Base-by-base conservation (phyloP, 768 basidiomycete species). In the Exidia glandulosa region DNA sequence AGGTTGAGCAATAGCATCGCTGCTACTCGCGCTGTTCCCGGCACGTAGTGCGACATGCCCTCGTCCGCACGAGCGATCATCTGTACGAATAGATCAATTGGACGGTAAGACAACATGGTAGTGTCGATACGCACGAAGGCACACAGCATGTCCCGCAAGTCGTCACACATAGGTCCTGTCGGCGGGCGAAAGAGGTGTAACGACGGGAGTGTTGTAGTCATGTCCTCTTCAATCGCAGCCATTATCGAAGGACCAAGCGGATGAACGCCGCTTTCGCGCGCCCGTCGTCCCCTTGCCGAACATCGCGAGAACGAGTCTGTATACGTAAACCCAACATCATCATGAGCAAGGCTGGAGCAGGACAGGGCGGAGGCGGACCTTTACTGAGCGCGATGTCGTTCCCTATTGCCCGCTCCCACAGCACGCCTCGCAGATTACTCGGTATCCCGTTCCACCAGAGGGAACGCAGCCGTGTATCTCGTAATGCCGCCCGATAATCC, bases 401-500 rank as follows among this genome's bases (percentile, higher is more conserved):
- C 7, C 93, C 93, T 16, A 87, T 82, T n/a, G 87, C 90, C 57
- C 78, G 79, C 69, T 88, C 83, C 93, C 93, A 95, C 77, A 94
- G 79, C 1, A 78, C 69, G 3, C 88, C 86, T 32, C 93, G 81
- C 59, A 91, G 71, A 67, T 89, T 88, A 0, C 87, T 80, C 2
- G 93, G 93, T 64, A 94, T 88, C 2, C 93, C 93, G 32, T 77
- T 77, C 91, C 91, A 92, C 93, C 92, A 95, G 9, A 94, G 67
- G 67, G 78, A 82, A 32, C 86, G 81, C 57, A 93, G 73, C 10
- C 71, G 71, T 0, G 85, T 76, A 62, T 88, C 83, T 64, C 79
- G 82, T 68, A 84, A 69, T 6, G 91, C 87, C 27, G 81, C 78
- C 56, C 79, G 82, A 90, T 90, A 94, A 69, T 94, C 88, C 0